Evolutionary conservation across 306 rosid species (phyloP).

Genomic region (Casuarina glauca): DNA sequence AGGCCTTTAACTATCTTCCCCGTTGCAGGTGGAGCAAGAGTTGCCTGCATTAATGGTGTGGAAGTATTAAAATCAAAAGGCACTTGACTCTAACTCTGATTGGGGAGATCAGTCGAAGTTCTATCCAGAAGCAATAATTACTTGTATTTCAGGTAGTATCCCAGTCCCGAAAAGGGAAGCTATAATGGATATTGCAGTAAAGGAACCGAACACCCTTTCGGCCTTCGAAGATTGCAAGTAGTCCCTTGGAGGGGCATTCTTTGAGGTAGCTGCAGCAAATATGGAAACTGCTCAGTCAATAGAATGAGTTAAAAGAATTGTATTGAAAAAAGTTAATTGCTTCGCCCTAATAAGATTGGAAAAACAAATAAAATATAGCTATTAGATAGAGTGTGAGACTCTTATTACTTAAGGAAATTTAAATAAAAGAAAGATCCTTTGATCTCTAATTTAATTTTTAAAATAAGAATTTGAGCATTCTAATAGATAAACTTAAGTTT

Average conservation of each 20-base stretch:
- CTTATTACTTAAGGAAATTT: no score
- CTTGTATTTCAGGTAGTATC: constrained; percentile 95
- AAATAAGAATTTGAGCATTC: no score
- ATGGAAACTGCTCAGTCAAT: constrained; percentile 1
- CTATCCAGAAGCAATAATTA: constrained; percentile 19
- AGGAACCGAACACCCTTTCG: constrained; percentile 66
- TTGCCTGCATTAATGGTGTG: constrained; percentile 61
- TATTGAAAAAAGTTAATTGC: neutral
- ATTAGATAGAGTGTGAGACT: no score
- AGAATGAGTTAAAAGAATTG: no score
- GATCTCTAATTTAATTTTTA: no score
- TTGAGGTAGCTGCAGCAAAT: constrained; percentile 50
- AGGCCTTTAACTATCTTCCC: constrained; percentile 99
- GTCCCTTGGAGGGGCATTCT: constrained; percentile 53
- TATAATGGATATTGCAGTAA: constrained; percentile 82
- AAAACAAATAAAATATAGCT: neutral
- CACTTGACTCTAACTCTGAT: neutral
- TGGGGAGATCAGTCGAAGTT: neutral
- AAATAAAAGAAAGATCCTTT: no score
- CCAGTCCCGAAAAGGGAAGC: constrained; percentile 96
- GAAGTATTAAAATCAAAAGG: constrained; percentile 4
- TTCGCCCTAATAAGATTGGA: neutral
- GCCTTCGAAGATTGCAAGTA: constrained; percentile 60
- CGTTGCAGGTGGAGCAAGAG: constrained; percentile 91
- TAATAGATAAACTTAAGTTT: no score